Percentiles rank a stretch among this genome's conserved stretches.
Evolutionary conservation across 208 protist genomes (phyloP).

Genomic region (Balamuthia mandrillaris): DNA sequence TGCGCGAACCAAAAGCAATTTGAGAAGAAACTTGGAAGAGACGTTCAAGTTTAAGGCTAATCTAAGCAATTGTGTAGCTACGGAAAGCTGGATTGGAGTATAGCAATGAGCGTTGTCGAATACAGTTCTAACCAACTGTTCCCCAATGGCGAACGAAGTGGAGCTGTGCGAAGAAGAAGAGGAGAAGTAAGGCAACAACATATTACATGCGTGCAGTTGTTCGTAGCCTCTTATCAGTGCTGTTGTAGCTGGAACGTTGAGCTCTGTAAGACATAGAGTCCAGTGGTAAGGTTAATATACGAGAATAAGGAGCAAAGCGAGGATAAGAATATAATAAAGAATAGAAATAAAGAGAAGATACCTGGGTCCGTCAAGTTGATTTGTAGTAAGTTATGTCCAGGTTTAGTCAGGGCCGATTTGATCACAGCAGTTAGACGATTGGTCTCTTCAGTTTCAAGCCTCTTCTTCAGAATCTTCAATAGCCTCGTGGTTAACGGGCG

Average conservation of each 20-base stretch:
- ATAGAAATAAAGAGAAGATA: too few species aligned
- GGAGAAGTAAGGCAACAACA: constrained; percentile 18
- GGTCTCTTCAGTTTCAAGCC: too few species aligned
- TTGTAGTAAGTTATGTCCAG: too few species aligned
- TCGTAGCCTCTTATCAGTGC: constrained; percentile 23
- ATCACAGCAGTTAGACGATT: too few species aligned
- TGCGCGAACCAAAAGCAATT: constrained; percentile 33
- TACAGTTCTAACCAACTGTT: constrained; percentile 17
- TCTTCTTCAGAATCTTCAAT: too few species aligned
- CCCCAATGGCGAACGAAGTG: neutral
- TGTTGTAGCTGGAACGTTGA: constrained; percentile 25
- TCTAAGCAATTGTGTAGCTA: constrained; percentile 28
- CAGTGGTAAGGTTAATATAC: neutral
- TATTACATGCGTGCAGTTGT: constrained; percentile 33
- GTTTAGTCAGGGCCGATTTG: too few species aligned
- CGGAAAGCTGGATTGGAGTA: constrained; percentile 16
- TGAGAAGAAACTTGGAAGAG: constrained; percentile 31
- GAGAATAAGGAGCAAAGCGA: neutral
- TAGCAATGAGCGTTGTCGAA: constrained; percentile 36
- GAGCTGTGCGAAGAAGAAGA: neutral
- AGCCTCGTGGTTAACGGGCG: too few species aligned
- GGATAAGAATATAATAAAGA: too few species aligned
- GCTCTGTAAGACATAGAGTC: constrained; percentile 5
- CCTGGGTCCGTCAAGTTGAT: too few species aligned
- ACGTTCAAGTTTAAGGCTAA: constrained; percentile 19